Evolutionary conservation across 345 rosid species (phyloP).

Genomic region (Moricandia moricandioides): DNA sequence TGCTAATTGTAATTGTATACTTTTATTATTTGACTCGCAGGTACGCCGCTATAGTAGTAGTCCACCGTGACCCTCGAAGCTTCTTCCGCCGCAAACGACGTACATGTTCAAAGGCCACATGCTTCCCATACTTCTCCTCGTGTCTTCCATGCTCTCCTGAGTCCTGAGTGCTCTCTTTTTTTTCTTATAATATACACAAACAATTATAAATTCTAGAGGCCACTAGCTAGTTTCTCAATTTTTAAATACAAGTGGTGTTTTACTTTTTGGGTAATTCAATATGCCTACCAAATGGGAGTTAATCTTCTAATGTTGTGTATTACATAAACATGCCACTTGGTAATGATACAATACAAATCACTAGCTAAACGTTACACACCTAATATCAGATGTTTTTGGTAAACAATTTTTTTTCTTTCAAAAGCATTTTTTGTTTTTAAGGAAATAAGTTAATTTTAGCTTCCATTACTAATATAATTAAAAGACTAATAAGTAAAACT

Average conservation of each 20-base stretch:
- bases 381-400: no score
- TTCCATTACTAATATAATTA: no score
- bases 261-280: background rate
- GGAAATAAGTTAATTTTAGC: no score
- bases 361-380: no score
- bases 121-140: conserved; percentile 20
- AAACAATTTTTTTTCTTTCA: no score
- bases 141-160: conserved; percentile 8
- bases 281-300: background rate
- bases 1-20: background rate
- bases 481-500: no score
- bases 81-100: conserved; percentile 21
- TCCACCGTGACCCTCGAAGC: conserved; percentile 13
- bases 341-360: no score
- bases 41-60: background rate
- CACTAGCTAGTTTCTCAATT: conserved; percentile 7
- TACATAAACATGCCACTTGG: no score
- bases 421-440: no score
- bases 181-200: background rate
- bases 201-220: conserved; percentile 3
- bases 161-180: background rate
- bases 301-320: background rate
- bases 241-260: background rate
- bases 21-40: background rate
- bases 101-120: conserved; percentile 14